Percentiles rank a stretch among this genome's conserved stretches.
These are phyloP conservation scores for Tolypocladium nubicola DNA, from an alignment of 2,329 filamentous ascomycete species.

Conservation along the genomic window DNA sequence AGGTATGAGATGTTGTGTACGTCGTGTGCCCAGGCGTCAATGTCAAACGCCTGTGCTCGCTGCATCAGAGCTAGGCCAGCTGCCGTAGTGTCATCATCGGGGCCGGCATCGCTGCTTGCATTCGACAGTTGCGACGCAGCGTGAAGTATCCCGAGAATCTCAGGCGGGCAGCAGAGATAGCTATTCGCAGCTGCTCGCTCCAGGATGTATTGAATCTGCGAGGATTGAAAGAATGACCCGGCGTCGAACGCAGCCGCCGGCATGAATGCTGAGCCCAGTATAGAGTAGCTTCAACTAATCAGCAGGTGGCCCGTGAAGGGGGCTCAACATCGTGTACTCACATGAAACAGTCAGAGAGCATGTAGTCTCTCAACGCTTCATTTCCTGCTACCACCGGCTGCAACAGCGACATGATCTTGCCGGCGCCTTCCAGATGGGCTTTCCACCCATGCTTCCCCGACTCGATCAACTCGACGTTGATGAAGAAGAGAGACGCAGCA, in stretches of 20 bases:
- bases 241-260: conserved; percentile 16
- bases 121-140: conserved; percentile 29
- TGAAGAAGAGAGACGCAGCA: conserved; percentile 36
- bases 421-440: conserved; percentile 34
- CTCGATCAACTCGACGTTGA: conserved; percentile 40
- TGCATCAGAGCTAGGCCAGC: conserved; percentile 22
- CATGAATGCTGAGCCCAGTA: conserved; percentile 33
- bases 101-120: conserved; percentile 12
- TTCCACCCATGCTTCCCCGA: conserved; percentile 37
- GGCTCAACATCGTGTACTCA: conserved; percentile 12
- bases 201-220: conserved; percentile 26
- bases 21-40: conserved; percentile 28
- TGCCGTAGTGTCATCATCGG: conserved; percentile 16
- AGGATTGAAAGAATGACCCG: conserved; percentile 23
- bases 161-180: conserved; percentile 35
- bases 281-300: conserved; percentile 25
- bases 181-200: conserved; percentile 30
- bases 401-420: conserved; percentile 30
- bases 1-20: conserved; percentile 23
- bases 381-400: conserved; percentile 21
- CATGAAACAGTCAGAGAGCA: conserved; percentile 38
- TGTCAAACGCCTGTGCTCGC: conserved; percentile 27
- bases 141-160: conserved; percentile 32
- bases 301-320: neutral
- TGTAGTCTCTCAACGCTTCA: conserved; percentile 29